Evolutionary conservation across 352 stramenopile species (phyloP).

Genomic region (Phytophthora tubulina): DNA sequence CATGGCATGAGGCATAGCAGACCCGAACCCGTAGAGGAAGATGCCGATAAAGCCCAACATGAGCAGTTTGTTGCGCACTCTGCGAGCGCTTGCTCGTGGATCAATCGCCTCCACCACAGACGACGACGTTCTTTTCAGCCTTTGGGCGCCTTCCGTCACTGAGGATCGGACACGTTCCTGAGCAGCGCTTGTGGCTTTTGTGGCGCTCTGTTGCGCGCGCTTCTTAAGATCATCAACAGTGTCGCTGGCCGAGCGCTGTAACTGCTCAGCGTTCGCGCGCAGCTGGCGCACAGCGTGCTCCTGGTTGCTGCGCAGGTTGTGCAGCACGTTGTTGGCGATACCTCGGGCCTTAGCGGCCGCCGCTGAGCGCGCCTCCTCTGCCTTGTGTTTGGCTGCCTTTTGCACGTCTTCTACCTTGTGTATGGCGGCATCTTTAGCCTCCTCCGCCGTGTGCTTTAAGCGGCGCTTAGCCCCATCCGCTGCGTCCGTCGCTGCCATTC

Average conservation of each 20-base stretch:
- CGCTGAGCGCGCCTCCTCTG: slow-evolving; percentile 31
- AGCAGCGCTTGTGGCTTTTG: slow-evolving; percentile 37
- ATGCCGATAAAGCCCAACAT: slow-evolving; percentile 68
- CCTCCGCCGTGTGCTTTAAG: slow-evolving; percentile 19
- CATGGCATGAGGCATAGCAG: slow-evolving; percentile 66
- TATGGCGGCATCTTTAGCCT: slow-evolving; percentile 18
- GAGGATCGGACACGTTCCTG: slow-evolving; percentile 51
- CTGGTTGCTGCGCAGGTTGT: slow-evolving; percentile 64
- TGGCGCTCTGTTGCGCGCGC: slow-evolving; percentile 39
- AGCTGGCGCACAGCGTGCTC: slow-evolving; percentile 51
- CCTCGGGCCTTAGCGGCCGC: slow-evolving; percentile 42
- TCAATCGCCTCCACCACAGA: slow-evolving; percentile 64
- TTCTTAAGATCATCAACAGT: slow-evolving; percentile 42
- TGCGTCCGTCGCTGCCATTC: slow-evolving; percentile 8
- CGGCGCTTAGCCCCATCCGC: slow-evolving; percentile 28
- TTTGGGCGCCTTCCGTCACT: slow-evolving; percentile 52
- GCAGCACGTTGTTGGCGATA: slow-evolving; percentile 40
- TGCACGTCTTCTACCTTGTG: slow-evolving; percentile 24
- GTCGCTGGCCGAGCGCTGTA: slow-evolving; percentile 51
- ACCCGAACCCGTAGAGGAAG: slow-evolving; percentile 83
- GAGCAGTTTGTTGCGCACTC: slow-evolving; percentile 68
- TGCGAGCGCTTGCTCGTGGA: slow-evolving; percentile 46
- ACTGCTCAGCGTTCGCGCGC: slow-evolving; percentile 46
- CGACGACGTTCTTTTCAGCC: slow-evolving; percentile 60
- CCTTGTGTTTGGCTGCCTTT: slow-evolving; percentile 26